phyloP scores from a whole-genome alignment of 306 rosid genomes.

The Ziziphus jujuba region DNA sequence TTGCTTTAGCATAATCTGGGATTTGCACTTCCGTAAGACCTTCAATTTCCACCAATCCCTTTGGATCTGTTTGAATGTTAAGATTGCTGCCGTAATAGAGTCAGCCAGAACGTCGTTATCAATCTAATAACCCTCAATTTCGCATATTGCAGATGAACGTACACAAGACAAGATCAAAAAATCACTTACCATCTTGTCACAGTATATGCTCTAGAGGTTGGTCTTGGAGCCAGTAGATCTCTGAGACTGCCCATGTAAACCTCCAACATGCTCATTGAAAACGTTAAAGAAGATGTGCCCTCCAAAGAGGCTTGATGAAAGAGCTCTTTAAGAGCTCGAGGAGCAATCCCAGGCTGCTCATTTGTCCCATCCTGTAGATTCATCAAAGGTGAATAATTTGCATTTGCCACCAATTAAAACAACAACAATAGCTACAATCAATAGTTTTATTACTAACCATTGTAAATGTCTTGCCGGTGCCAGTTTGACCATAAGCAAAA shows the following conservation, averaged over 20 bases:
- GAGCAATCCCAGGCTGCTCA: constrained; percentile 77
- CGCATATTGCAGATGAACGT: not conserved
- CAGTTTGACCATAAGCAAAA: constrained; percentile 93
- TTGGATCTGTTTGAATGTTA: constrained; percentile 90
- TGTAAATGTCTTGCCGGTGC: constrained; percentile 96
- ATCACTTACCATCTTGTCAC: constrained; percentile 57
- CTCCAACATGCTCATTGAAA: constrained; percentile 94
- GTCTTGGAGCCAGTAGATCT: constrained; percentile 76
- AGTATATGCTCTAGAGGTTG: constrained; percentile 41
- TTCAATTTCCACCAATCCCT: constrained; percentile 81
- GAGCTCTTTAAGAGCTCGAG: constrained; percentile 74
- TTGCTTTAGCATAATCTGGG: constrained; percentile 66
- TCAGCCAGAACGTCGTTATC: constrained; percentile 24
- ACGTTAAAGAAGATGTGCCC: constrained; percentile 44
- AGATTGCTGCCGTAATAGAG: constrained; percentile 76
- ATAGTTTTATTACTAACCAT: constrained; percentile 57
- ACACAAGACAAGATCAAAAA: not conserved
- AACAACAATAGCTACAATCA: constrained; percentile 22
- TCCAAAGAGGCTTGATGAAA: constrained; percentile 61
- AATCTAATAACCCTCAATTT: constrained; percentile 5
- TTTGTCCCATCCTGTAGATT: constrained; percentile 71
- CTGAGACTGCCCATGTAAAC: constrained; percentile 90
- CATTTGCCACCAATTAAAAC: not conserved
- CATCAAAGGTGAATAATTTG: constrained; percentile 1
- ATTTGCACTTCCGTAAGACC: constrained; percentile 86